Conservation (phyloP, 1,284 basidiomycete genomes). For the Ceratobasidium sp. region DNA sequence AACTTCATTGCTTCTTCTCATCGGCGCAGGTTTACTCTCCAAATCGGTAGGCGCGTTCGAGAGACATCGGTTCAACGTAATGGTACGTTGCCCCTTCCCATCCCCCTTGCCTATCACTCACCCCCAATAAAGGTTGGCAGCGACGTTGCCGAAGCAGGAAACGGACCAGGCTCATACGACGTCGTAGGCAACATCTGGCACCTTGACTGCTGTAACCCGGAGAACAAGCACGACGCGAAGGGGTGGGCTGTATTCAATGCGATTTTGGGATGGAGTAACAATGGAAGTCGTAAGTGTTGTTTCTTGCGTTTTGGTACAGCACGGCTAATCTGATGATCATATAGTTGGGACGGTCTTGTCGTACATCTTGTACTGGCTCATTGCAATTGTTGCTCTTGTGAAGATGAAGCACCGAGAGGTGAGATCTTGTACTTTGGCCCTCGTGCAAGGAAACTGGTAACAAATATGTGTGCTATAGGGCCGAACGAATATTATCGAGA, state of each 20-base stretch:
- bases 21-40: slow-evolving; percentile 89
- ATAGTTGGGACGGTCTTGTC: slow-evolving; percentile 74
- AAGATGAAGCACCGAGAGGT: slow-evolving; percentile 76
- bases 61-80: slow-evolving; percentile 69
- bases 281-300: slow-evolving; percentile 61
- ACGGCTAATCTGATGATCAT: slow-evolving; percentile 56
- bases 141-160: slow-evolving; percentile 51
- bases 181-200: slow-evolving; percentile 89
- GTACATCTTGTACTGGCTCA: slow-evolving; percentile 85
- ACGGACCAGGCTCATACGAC: slow-evolving; percentile 64
- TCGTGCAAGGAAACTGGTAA: neutral
- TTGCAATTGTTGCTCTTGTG: slow-evolving; percentile 70
- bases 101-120: slow-evolving; percentile 12
- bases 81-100: slow-evolving; percentile 51
- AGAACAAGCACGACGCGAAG: slow-evolving; percentile 64
- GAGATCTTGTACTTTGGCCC: neutral
- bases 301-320: slow-evolving; percentile 4
- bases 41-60: slow-evolving; percentile 77
- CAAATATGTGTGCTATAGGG: neutral
- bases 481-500: slow-evolving; percentile 24
- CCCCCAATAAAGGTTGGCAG: slow-evolving; percentile 16
- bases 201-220: slow-evolving; percentile 82
- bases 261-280: slow-evolving; percentile 81
- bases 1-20: slow-evolving; percentile 88
- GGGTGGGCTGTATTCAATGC: slow-evolving; percentile 82